Base-by-base conservation (phyloP, 345 rosid genomes). In the Brassica incana region DNA sequence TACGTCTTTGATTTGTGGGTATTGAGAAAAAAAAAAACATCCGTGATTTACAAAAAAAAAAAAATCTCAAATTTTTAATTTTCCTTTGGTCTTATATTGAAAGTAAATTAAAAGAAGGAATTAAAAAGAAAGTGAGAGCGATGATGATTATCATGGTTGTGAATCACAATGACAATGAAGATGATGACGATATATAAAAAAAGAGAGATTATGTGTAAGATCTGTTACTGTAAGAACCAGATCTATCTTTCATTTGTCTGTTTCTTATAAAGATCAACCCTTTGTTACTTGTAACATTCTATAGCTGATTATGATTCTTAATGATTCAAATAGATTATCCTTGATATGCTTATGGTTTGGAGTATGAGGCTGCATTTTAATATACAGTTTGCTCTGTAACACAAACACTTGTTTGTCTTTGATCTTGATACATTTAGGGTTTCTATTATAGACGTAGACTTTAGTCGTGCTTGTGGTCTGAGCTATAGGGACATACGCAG, bases 1-100 rank as follows among this genome's bases (percentile, higher is more conserved):
- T 95, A 60, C 88, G 99, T 81, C 97, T 95, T 71, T 95, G 89
- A 72, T 70, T 38, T 33, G 71, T 0, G 15, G 68, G 71, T 66
- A 36, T 5, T 5, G 0, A 38, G 25, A 40, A 43, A 3, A 38
- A 38, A 4, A 65, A 29, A 71, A 29, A 2, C 1, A 52, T 77
- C 71, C 71, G 18, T 77, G 27, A 77, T 77, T 77, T 72, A 66
- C 60, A 0, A 29, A 33, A 35, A 61, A 52, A 65, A 15, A 9
- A 1, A 18, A 56, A 29, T 72, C 72, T 71, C 65, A 65, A 72
- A 20, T 67, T 74, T 67, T 76, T 77, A 74, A 70, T 75, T 79
- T 79, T 73, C 67, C 78, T 78, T 67, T 62, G 58, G 43, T 62
- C 56, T 82, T 65, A 62, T 75, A 80, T 63, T 74, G 88, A 84